These are phyloP conservation scores for Psilocybe cyanescens DNA, from an alignment of 768 basidiomycete genomes.

Conservation along the genomic window DNA sequence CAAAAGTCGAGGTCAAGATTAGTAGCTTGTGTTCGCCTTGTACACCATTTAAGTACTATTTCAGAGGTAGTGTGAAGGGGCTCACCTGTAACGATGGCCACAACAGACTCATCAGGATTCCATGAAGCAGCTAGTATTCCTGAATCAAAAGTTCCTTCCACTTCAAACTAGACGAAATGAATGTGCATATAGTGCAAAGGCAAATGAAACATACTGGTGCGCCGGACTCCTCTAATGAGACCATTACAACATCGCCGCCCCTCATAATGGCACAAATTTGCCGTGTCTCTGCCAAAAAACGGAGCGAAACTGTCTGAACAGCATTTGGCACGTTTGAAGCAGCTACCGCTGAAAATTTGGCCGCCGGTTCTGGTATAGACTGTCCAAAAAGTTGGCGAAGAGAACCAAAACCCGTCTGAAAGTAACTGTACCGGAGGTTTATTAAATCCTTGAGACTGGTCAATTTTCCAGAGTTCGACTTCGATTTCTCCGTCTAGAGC, in stretches of 20 bases:
- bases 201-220: conserved; percentile 40
- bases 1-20: conserved; percentile 88
- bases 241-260: conserved; percentile 82
- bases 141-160: conserved; percentile 86
- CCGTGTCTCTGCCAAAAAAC: conserved; percentile 73
- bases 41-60: not conserved
- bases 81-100: conserved; percentile 80
- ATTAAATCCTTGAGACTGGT: conserved; percentile 22
- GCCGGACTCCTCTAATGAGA: conserved; percentile 55
- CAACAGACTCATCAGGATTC: conserved; percentile 91
- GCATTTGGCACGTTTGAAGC: conserved; percentile 26
- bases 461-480: conserved; percentile 60
- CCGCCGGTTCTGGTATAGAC: conserved; percentile 30
- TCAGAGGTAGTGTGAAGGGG: not conserved
- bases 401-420: not conserved
- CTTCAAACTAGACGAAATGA: conserved; percentile 56
- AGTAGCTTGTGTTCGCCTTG: conserved; percentile 79
- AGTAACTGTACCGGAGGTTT: conserved; percentile 18
- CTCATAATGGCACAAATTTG: conserved; percentile 68
- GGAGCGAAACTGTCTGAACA: conserved; percentile 63
- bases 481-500: conserved; percentile 53
- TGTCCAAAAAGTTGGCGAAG: conserved; percentile 7
- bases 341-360: conserved; percentile 41
- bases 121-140: conserved; percentile 85
- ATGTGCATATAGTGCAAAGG: conserved; percentile 16